Evolutionary conservation across 106 monocot species (phyloP).

Genomic region (Agapanthus africanus): DNA sequence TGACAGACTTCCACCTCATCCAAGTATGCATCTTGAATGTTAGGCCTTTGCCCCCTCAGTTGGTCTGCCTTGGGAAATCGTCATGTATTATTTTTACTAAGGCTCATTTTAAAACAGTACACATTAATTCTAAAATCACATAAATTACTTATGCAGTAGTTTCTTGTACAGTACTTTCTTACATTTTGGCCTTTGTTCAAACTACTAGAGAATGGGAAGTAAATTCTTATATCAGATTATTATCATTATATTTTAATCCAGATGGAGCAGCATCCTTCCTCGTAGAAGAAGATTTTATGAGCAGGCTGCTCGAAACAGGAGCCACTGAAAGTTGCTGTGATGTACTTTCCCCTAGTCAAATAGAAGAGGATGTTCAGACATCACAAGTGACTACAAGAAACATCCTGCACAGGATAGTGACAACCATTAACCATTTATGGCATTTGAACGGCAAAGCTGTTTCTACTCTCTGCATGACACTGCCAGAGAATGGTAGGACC

Average conservation of each 20-base stretch:
- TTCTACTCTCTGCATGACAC: constrained; percentile 17
- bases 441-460: constrained; percentile 32
- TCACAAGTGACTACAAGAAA: constrained; percentile 18
- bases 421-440: constrained; percentile 42
- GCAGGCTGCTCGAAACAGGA: constrained; percentile 53
- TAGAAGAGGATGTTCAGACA: constrained; percentile 12
- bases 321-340: constrained; percentile 53
- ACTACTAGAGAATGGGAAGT: not conserved
- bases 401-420: constrained; percentile 37
- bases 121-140: not conserved
- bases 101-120: not conserved
- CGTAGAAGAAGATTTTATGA: constrained; percentile 45
- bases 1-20: no score
- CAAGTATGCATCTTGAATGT: no score
- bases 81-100: not conserved
- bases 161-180: not conserved
- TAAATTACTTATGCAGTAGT: not conserved
- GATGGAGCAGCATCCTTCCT: constrained; percentile 40
- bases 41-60: no score
- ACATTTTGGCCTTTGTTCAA: not conserved
- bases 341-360: constrained; percentile 13
- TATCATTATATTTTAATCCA: constrained; percentile 21
- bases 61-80: not conserved
- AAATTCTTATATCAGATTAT: constrained; percentile 8
- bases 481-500: constrained; percentile 47